Conservation (phyloP, 495 filamentous ascomycete species). For the Penicillium coffeae region DNA sequence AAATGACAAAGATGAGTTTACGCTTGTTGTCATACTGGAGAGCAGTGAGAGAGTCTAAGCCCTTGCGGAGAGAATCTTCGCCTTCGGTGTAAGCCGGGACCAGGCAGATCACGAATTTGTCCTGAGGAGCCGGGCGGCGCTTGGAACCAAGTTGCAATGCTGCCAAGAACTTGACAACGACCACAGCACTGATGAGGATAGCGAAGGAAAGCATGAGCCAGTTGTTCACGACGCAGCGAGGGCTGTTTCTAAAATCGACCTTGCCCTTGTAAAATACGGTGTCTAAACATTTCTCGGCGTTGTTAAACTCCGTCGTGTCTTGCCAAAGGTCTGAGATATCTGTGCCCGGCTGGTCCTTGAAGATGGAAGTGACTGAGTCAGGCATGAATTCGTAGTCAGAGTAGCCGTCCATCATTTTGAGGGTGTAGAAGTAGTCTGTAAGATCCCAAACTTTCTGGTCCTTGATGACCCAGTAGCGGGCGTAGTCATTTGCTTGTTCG, state of each 20-base stretch:
- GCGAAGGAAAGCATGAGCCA: conserved; percentile 87
- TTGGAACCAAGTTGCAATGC: conserved; percentile 93
- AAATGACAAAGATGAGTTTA: conserved; percentile 89
- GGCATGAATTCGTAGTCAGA: conserved; percentile 67
- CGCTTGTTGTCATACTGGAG: conserved; percentile 98
- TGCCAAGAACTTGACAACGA: conserved; percentile 85
- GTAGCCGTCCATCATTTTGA: conserved; percentile 44
- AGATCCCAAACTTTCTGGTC: conserved; percentile 77
- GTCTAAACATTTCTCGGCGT: conserved; percentile 73
- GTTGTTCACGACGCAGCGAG: conserved; percentile 83
- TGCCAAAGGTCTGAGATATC: conserved; percentile 71
- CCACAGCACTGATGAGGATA: conserved; percentile 72
- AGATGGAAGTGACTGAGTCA: conserved; percentile 52
- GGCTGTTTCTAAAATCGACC: conserved; percentile 73
- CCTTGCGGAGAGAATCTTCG: conserved; percentile 87
- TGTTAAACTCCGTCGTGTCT: conserved; percentile 42
- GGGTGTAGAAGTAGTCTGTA: conserved; percentile 83
- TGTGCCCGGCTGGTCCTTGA: conserved; percentile 69
- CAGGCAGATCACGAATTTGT: conserved; percentile 98
- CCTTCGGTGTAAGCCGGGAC: conserved; percentile 98
- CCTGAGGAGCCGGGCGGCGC: conserved; percentile 81
- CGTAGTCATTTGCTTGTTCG: conserved; percentile 57
- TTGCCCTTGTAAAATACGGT: conserved; percentile 80
- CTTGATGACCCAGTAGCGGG: conserved; percentile 77
- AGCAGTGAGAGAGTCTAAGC: conserved; percentile 88